Base-by-base conservation (phyloP, 768 basidiomycete species). In the Kwoniella mangroviensis region DNA sequence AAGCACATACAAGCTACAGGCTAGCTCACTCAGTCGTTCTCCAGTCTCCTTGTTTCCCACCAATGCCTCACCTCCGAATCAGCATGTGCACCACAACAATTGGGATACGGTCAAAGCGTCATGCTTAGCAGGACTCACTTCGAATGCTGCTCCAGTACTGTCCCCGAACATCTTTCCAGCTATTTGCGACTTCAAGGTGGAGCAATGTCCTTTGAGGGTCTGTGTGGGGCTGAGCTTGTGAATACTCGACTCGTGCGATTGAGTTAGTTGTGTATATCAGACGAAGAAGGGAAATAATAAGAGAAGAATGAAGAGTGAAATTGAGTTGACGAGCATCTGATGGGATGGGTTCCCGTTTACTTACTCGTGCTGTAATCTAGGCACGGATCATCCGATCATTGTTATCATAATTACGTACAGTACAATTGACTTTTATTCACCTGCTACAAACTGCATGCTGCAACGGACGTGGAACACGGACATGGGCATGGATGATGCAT, bases 21-120 rank as follows among this genome's bases (percentile, higher is more conserved):
- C 11, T 21, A 45, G 56, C 66, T 68, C 58, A 68, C 66, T 68
- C 58, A 68, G 21, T 10, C 66, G 45, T 10, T 21, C 40, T 3
- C 22, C 19, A 15, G 21, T n/a, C 13, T 42, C 52, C 19, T 34
- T 61, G 12, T 40, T 51, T 3, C 51, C 66, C 22, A 68, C 66
- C 66, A 58, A 68, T 2, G 59, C 66, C 66, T 64, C 19, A 51
- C n/a, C 6, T 26, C 42, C 21, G 43, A 1, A 11, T 65, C 15
- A 22, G 51, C 9, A 9, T 28, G n/a, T 28, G 15, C 40, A 1
- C 24, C 1, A 13, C 40, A 12, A 61, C 22, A 9, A 61, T 61
- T 9, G 6, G 11, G 26, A 34, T 28, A n/a, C n/a, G 40, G 51
- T 24, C 10, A 63, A 28, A 21, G 59, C 42, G 43, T 63, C 21